Evolutionary conservation across 805 yeast species (phyloP), one percentile per base, ranked within the genome.

Genomic region (Metschnikowia matae): DNA sequence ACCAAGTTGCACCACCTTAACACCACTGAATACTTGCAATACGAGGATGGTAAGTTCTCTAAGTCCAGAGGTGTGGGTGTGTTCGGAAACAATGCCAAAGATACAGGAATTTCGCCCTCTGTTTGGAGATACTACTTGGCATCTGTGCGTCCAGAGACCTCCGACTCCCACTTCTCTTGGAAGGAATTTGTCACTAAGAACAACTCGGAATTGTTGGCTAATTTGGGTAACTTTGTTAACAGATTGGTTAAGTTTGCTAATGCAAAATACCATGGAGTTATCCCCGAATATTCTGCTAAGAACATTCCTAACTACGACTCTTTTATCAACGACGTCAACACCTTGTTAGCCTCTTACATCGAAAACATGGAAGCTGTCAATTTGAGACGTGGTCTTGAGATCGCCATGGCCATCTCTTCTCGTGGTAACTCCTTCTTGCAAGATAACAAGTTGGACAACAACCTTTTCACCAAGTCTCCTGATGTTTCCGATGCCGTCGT

Each of bases 121-220:
- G 97, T 94, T 38, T 94, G 99, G 99, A 84, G 99, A 79, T 94
- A 92, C 71, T 94, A 94, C 70, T 78, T 94, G 67, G 86, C 96
- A 3, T 81, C 90, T 41, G 83, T 91, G 33, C 83, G 99, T 69
- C 99, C 99, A 32, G 99, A 94, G 76, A 77, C 90, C 40, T 84
- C 95, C 44, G 99, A 94, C 70, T 85, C 99, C 21, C 97, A 92
- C 67, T 94, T 94, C 73, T 90, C 98, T 3, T 94, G 99, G 99
- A 80, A 80, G 50, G 98, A 94, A 67, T 92, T 92, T 71, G 97
- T 89, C 57, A 79, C 95, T 44, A 87, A 90, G 70, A 94, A 94
- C 70, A 94, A 94, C 75, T 81, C 87, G 57, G 99, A 94, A 73
- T 77, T 94, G 64, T 78, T 94, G 69, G 97, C 98, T 47, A 94